Conservation (phyloP, 2,329 filamentous ascomycete genomes). For the Pestalotiopsis sp. region DNA sequence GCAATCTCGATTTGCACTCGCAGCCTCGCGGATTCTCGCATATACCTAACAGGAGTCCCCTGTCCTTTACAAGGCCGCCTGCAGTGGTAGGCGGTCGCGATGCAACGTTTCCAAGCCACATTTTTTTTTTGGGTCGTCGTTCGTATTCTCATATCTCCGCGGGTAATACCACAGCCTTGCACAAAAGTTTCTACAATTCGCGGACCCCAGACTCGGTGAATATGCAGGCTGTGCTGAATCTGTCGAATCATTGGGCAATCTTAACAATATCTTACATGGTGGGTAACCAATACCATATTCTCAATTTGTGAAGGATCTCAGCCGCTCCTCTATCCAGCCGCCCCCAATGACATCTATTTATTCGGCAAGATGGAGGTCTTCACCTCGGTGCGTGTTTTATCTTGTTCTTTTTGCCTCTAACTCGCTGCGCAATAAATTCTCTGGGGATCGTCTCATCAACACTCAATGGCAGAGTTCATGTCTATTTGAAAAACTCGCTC, state of each 20-base stretch:
- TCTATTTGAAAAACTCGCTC: no score
- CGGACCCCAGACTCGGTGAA: background rate
- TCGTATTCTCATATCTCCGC: background rate
- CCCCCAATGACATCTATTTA: background rate
- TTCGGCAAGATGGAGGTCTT: background rate
- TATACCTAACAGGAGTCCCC: background rate
- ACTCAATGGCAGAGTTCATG: no score
- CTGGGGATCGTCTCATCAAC: no score
- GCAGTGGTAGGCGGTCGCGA: background rate
- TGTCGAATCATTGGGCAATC: background rate
- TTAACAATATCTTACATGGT: background rate
- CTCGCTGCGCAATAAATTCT: no score
- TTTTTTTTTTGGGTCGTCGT: background rate
- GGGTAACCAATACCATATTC: background rate
- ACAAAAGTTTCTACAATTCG: background rate
- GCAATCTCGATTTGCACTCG: background rate
- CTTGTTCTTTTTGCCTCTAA: background rate
- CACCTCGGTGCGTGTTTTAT: background rate
- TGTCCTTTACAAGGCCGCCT: background rate
- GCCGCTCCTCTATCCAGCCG: background rate
- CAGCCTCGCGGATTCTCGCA: background rate
- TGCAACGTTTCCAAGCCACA: background rate
- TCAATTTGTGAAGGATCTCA: background rate
- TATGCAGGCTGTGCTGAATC: background rate
- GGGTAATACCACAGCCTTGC: background rate